Evolutionary conservation across 176 grass and related monocot species (phyloP).

Genomic region (Cenchrus purpureus): DNA sequence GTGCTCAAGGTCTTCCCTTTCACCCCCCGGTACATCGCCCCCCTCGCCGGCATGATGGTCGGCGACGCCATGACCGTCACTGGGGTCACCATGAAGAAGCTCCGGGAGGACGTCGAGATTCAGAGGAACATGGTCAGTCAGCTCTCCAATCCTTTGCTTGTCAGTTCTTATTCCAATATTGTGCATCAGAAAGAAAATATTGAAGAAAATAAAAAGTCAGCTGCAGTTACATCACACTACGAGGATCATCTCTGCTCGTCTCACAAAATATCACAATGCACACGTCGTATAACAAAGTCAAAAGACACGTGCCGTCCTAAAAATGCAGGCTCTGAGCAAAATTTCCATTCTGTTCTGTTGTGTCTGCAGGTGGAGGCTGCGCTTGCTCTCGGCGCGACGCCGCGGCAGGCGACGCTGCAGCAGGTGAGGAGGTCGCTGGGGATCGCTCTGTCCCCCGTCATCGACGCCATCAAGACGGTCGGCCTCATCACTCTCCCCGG

Average conservation of each 20-base stretch:
- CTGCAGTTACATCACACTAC: not conserved
- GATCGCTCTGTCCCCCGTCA: constrained; percentile 54
- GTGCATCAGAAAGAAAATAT: no score
- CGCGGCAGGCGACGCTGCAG: constrained; percentile 70
- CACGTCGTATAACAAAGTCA: not conserved
- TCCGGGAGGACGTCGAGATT: constrained; percentile 15
- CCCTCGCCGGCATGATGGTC: no score
- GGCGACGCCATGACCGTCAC: not conserved
- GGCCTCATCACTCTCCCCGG: constrained; percentile 69
- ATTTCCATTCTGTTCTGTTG: not conserved
- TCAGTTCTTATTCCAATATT: no score
- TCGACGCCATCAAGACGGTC: constrained; percentile 73
- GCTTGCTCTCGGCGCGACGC: constrained; percentile 73
- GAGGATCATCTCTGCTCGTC: not conserved
- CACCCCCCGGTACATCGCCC: no score
- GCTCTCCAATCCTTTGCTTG: no score
- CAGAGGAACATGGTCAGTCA: no score
- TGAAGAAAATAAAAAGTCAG: not conserved
- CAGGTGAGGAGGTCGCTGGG: constrained; percentile 61
- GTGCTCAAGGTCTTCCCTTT: not conserved
- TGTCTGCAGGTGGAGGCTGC: constrained; percentile 72
- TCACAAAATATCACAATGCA: not conserved
- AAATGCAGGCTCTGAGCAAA: not conserved
- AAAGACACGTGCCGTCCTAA: not conserved
- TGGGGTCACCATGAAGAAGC: constrained; percentile 34